Conservation (phyloP, 1,139 yeast genomes). For the Debaryomyces psychrophilus region DNA sequence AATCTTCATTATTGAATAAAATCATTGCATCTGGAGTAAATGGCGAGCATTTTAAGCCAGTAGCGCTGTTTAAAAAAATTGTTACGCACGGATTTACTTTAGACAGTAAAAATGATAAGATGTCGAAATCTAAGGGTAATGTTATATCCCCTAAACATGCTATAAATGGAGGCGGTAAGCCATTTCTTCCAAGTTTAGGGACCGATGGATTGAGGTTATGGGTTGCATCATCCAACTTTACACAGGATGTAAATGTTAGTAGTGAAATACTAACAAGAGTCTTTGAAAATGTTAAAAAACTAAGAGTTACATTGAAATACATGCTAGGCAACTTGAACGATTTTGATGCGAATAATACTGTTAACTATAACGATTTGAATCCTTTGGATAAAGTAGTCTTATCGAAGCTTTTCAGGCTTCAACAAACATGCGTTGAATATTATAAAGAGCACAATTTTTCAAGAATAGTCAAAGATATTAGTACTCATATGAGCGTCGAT, state of each 20-base stretch:
- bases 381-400: slow-evolving; percentile 69
- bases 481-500: slow-evolving; percentile 72
- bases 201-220: slow-evolving; percentile 89
- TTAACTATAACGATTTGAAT: slow-evolving; percentile 43
- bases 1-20: slow-evolving; percentile 83
- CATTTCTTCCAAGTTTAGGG: slow-evolving; percentile 70
- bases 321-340: slow-evolving; percentile 74
- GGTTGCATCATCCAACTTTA: slow-evolving; percentile 88
- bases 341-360: slow-evolving; percentile 19
- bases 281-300: slow-evolving; percentile 76
- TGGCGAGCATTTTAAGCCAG: slow-evolving; percentile 41
- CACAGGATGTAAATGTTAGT: slow-evolving; percentile 77
- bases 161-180: slow-evolving; percentile 65
- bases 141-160: slow-evolving; percentile 69
- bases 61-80: slow-evolving; percentile 70
- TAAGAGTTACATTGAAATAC: slow-evolving; percentile 80
- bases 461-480: slow-evolving; percentile 62
- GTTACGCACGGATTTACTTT: slow-evolving; percentile 93
- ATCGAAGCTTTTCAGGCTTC: slow-evolving; percentile 55
- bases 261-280: slow-evolving; percentile 74
- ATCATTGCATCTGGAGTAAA: slow-evolving; percentile 53
- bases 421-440: slow-evolving; percentile 40
- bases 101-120: slow-evolving; percentile 83
- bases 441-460: slow-evolving; percentile 68
- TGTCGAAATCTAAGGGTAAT: slow-evolving; percentile 94